These are phyloP conservation scores for Deinandra increscens DNA, from an alignment of 129 eudicot genomes.

Conservation along the genomic window DNA sequence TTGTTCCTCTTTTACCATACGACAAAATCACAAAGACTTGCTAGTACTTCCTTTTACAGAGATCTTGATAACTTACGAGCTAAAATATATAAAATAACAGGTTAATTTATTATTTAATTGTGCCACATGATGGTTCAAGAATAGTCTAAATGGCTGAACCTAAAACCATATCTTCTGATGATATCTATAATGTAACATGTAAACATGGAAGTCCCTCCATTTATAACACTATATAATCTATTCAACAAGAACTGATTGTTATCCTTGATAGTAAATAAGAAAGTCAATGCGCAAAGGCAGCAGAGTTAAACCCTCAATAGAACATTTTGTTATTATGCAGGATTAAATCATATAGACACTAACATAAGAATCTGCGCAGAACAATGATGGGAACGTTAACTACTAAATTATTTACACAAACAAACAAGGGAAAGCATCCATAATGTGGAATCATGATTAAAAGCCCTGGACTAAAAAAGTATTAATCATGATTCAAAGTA, in stretches of 20 bases:
- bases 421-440: neutral
- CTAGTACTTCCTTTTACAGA: neutral
- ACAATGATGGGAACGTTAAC: neutral
- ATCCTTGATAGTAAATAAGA: neutral
- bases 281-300: neutral
- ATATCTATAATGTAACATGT: neutral
- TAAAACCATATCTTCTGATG: neutral
- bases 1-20: constrained; percentile 1
- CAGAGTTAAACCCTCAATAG: neutral
- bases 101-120: neutral
- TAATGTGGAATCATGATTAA: neutral
- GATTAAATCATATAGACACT: neutral
- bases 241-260: too few relatives aligned
- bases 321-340: neutral
- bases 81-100: neutral
- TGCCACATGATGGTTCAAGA: neutral
- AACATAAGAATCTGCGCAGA: neutral
- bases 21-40: neutral
- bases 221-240: neutral
- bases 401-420: neutral
- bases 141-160: neutral
- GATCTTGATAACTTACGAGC: neutral
- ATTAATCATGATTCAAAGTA: neutral
- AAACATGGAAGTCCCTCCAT: neutral
- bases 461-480: neutral